Evolutionary conservation across 306 rosid genomes (phyloP).

Genomic region (Cyclanthera cordifolia): DNA sequence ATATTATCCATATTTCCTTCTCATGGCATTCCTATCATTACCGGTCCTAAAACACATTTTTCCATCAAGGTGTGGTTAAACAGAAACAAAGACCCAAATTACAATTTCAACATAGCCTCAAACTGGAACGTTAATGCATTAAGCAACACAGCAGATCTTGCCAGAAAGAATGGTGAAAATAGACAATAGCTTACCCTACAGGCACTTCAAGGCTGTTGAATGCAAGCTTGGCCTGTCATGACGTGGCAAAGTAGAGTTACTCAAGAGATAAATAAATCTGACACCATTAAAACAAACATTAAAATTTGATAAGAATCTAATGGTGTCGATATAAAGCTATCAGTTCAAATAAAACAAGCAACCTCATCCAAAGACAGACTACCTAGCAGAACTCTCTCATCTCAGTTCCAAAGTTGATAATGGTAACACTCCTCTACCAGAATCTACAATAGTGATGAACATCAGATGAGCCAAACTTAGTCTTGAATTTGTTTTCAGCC

Average conservation of each 20-base stretch:
- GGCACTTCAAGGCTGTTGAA: conserved; percentile 74
- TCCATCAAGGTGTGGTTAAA: too few relatives aligned
- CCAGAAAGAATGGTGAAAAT: not conserved
- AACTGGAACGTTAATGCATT: not conserved
- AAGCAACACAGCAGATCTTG: not conserved
- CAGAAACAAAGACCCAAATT: too few relatives aligned
- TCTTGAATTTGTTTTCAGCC: not conserved
- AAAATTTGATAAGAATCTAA: not conserved
- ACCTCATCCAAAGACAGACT: not conserved
- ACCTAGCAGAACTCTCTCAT: not conserved
- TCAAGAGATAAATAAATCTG: not conserved
- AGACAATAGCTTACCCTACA: conserved; percentile 48
- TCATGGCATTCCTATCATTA: too few relatives aligned
- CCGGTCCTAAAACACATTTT: too few relatives aligned
- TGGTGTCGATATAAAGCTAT: not conserved
- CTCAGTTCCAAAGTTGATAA: not conserved
- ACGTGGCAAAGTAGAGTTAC: conserved; percentile 2
- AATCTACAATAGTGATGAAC: not conserved
- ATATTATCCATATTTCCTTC: too few relatives aligned
- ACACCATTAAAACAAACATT: not conserved
- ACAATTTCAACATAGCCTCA: not conserved
- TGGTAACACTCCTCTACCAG: not conserved
- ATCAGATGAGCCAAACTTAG: not conserved
- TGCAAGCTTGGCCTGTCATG: conserved; percentile 54
- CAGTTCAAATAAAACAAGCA: conserved; percentile 1